Evolutionary conservation across 2,329 filamentous ascomycete genomes (phyloP).

Genomic region (Aspergillus nomiae): DNA sequence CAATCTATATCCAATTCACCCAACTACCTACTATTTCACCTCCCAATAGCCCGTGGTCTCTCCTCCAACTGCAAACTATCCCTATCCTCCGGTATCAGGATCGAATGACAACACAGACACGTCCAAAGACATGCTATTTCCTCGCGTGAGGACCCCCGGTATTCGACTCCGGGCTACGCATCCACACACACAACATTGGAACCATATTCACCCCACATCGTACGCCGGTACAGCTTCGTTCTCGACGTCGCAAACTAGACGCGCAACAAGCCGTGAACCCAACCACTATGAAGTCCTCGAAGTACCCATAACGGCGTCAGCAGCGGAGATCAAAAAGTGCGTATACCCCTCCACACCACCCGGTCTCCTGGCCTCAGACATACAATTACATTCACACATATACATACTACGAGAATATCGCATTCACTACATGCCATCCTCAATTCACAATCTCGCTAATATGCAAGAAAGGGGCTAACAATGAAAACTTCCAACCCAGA

Average conservation of each 20-base stretch:
- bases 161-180: conserved; percentile 11
- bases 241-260: conserved; percentile 34
- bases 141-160: conserved; percentile 21
- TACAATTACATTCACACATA: neutral
- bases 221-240: conserved; percentile 22
- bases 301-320: conserved; percentile 68
- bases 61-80: neutral
- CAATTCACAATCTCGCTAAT: neutral
- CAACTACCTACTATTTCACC: neutral
- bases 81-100: neutral
- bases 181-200: conserved; percentile 7
- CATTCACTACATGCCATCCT: no score
- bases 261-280: conserved; percentile 36
- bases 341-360: conserved; percentile 7
- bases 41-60: neutral
- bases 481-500: conserved; percentile 28
- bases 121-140: conserved; percentile 25
- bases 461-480: neutral
- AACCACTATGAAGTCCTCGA: conserved; percentile 84
- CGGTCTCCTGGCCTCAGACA: neutral
- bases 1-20: neutral
- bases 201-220: neutral
- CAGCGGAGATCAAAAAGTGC: conserved; percentile 82
- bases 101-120: conserved; percentile 11
- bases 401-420: no score